Evolutionary conservation across 1,139 yeast species (phyloP).

Genomic region (Oligophagozyma castellii): DNA sequence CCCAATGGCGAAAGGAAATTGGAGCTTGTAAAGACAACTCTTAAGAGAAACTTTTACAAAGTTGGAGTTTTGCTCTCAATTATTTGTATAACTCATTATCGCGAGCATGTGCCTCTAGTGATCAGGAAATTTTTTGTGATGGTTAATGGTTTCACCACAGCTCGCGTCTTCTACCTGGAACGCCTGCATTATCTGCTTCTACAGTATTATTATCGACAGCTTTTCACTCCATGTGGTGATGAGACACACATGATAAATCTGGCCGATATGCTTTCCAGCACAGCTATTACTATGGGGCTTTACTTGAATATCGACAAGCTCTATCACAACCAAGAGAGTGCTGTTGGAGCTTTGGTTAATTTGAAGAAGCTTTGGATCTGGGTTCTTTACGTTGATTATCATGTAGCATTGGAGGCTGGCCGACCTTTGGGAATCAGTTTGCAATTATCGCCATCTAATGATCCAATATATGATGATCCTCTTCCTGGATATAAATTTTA

Average conservation of each 20-base stretch:
- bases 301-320: slow-evolving; percentile 18
- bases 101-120: slow-evolving; percentile 9
- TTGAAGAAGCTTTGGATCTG: slow-evolving; percentile 21
- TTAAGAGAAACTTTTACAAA: slow-evolving; percentile 14
- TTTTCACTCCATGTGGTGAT: slow-evolving; percentile 17
- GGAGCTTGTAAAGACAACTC: slow-evolving; percentile 5
- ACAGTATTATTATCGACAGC: slow-evolving; percentile 9
- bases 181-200: slow-evolving; percentile 8
- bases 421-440: slow-evolving; percentile 16
- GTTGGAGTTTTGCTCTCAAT: slow-evolving; percentile 18
- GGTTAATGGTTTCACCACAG: slow-evolving; percentile 7
- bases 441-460: slow-evolving; percentile 8
- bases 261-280: slow-evolving; percentile 13
- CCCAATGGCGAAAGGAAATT: slow-evolving; percentile 5
- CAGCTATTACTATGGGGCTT: slow-evolving; percentile 23
- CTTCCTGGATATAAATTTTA: not conserved
- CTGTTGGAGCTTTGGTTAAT: slow-evolving; percentile 11
- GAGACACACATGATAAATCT: slow-evolving; percentile 13
- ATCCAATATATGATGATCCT: slow-evolving; percentile 2
- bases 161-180: slow-evolving; percentile 7
- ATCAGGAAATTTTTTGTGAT: slow-evolving; percentile 10
- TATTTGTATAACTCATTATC: slow-evolving; percentile 10
- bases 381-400: slow-evolving; percentile 19
- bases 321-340: slow-evolving; percentile 11
- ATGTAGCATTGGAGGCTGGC: slow-evolving; percentile 20